Evolutionary conservation across 371 early-diverging fungal genomes (phyloP), one percentile per base, ranked within the genome.

Genomic region (Mortierella sp.): DNA sequence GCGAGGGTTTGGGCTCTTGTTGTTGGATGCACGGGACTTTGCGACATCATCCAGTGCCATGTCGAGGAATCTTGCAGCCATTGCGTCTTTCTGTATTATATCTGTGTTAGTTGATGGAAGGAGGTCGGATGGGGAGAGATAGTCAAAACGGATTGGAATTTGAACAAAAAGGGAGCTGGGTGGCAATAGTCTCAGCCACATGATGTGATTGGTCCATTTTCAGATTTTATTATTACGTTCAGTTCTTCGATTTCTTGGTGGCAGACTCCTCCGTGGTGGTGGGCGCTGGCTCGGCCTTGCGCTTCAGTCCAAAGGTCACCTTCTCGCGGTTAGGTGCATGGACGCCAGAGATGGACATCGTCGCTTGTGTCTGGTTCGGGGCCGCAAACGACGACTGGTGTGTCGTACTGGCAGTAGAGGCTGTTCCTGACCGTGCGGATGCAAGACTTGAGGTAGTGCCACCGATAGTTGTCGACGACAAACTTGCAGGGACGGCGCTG

Each of bases 241-340:
- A 61, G 32, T 34, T 59, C 21, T 48, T 28, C 12, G 47, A 43
- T 52, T 68, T 73, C 52, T 73, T 73, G 46, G 52, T 11, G n/a
- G 51, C 75, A 6, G 39, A 46, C 55, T 73, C 75, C 2, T 73
- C 69, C n/a, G 65, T 54, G 14, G 42, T 34, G 6, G 70, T 53
- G 15, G 78, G 41, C 4, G 50, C 53, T 4, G 64, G 21, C 1
- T 76, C 78, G 12, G 73, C 75, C 63, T 79, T 79, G 55, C 79
- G 72, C 49, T 79, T 79, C 50, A 79, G 34, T 17, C 79, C 79
- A 48, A 79, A 79, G 0, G 79, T 31, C 23, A 79, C 79, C 63
- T 73, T 79, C 52, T 79, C 73, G 19, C 79, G 78, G 59, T 76
- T 76, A 4, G 78, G 78, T 4, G 78, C 78, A 56, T 76, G 64